Conservation (phyloP, 139 green algal genomes). For the Zygnema circumcarinatum region DNA sequence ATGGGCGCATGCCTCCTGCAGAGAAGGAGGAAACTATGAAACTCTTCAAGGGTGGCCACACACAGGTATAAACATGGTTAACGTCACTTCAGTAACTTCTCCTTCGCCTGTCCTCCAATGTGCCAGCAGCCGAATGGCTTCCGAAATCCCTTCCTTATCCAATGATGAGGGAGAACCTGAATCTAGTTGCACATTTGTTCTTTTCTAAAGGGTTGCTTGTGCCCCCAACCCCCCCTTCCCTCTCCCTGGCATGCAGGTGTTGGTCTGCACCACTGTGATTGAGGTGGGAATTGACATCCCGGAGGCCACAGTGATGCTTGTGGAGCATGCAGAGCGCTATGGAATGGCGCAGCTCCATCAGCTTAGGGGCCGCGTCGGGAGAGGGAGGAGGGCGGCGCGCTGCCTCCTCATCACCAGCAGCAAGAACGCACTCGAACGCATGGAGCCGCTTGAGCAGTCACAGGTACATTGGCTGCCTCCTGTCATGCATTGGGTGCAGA, state of each 20-base stretch:
- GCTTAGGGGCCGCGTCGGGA: slow-evolving; percentile 84
- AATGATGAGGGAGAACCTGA: not conserved
- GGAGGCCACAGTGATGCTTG: slow-evolving; percentile 86
- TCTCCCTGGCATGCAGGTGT: slow-evolving; percentile 68
- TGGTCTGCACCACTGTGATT: slow-evolving; percentile 88
- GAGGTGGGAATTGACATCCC: slow-evolving; percentile 93
- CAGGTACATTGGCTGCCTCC: slow-evolving; percentile 9
- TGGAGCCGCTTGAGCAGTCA: slow-evolving; percentile 20
- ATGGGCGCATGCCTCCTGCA: slow-evolving; percentile 74
- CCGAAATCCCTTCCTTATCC: not conserved
- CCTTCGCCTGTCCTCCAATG: not conserved
- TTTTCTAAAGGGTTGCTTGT: too few relatives aligned
- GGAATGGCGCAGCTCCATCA: slow-evolving; percentile 95
- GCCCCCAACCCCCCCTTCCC: too few relatives aligned
- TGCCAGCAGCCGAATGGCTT: not conserved
- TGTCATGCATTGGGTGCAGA: not conserved
- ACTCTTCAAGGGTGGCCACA: slow-evolving; percentile 69
- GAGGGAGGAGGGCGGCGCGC: slow-evolving; percentile 58
- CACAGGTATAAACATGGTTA: not conserved
- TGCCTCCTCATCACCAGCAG: slow-evolving; percentile 62
- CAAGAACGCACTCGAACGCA: not conserved
- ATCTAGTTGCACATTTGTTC: not conserved
- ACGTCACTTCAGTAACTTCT: not conserved
- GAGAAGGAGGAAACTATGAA: slow-evolving; percentile 70
- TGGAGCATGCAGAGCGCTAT: slow-evolving; percentile 89